Base-by-base conservation (phyloP, 192 early-diverging fungal species). In the Dissophora globulifera region DNA sequence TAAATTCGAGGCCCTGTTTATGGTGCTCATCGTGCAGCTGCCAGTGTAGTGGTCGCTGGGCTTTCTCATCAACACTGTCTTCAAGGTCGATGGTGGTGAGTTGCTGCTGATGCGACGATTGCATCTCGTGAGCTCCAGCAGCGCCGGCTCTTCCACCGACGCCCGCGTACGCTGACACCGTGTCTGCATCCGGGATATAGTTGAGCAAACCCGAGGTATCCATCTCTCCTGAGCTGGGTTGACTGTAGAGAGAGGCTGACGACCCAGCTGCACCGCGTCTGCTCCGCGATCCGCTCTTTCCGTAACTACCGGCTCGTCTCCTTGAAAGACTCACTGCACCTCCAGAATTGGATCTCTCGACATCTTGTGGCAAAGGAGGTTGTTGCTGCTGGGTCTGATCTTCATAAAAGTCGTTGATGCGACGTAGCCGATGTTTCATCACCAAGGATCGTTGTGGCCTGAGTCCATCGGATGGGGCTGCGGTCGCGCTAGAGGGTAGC, bases 351-450 rank as follows among this genome's bases (percentile, higher is more conserved):
- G 25, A 26, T 50, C 25, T 29, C 2, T n/a, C 30, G 30, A 11
- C 30, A n/a, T n/a, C n/a, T n/a, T n/a, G 3, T 17, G 17, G 27
- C 43, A 12, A 5, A 16, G 56, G 42, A 15, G 19, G 27, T n/a
- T 15, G 16, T 30, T 23, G 56, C 11, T 42, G 20, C 10, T 31
- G 0, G 27, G 17, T 17, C 40, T 65, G 62, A 13, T 47, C 30
- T 30, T 63, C 61, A 48, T 63, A 46, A 43, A 43, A 30, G 50
- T 63, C 33, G 17, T 51, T 46, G 17, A 63, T 10, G 9, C 23
- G 49, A 3, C 61, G 32, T 13, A 63, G 48, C 9, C 61, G 61
- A 17, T 50, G 50, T 30, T 52, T 50, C 48, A 52, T 52, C 35
- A 51, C 35, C 15, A 63, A n/a, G 11, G 61, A 63, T 0, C 49